These are phyloP conservation scores for Moesziomyces sp. DNA, from an alignment of 1,284 basidiomycete genomes.

Conservation along the genomic window DNA sequence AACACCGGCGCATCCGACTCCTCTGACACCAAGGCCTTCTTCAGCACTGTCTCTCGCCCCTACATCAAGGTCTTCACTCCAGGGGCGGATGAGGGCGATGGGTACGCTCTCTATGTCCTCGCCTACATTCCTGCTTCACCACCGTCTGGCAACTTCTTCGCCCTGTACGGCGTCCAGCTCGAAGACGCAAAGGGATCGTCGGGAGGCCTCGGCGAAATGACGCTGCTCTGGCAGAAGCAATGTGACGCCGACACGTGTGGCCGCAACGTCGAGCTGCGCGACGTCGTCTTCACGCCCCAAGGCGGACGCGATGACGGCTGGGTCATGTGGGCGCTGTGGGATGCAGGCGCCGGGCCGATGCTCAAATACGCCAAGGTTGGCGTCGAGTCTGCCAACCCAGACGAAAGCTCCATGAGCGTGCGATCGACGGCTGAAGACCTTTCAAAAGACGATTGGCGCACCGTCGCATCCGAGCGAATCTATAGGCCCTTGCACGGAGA, in stretches of 20 bases:
- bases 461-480: conserved; percentile 40
- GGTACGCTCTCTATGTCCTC: conserved; percentile 50
- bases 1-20: not conserved
- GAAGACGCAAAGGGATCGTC: conserved; percentile 53
- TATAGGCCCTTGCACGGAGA: conserved; percentile 56
- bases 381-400: conserved; percentile 33
- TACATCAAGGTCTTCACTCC: conserved; percentile 49
- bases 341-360: conserved; percentile 52
- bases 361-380: conserved; percentile 48
- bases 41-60: conserved; percentile 40
- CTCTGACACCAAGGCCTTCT: conserved; percentile 33
- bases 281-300: conserved; percentile 47
- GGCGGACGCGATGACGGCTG: conserved; percentile 36
- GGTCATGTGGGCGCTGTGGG: conserved; percentile 63
- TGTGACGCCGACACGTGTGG: conserved; percentile 54
- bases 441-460: conserved; percentile 49
- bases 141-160: conserved; percentile 56
- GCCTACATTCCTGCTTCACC: conserved; percentile 58
- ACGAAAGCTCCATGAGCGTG: conserved; percentile 33
- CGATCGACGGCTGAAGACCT: conserved; percentile 23
- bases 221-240: conserved; percentile 56
- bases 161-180: conserved; percentile 60
- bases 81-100: conserved; percentile 31
- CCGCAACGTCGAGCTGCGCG: conserved; percentile 59
- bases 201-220: conserved; percentile 56